These are phyloP conservation scores for Maudiozyma bulderi DNA, from an alignment of 805 yeast species.

Conservation along the genomic window DNA sequence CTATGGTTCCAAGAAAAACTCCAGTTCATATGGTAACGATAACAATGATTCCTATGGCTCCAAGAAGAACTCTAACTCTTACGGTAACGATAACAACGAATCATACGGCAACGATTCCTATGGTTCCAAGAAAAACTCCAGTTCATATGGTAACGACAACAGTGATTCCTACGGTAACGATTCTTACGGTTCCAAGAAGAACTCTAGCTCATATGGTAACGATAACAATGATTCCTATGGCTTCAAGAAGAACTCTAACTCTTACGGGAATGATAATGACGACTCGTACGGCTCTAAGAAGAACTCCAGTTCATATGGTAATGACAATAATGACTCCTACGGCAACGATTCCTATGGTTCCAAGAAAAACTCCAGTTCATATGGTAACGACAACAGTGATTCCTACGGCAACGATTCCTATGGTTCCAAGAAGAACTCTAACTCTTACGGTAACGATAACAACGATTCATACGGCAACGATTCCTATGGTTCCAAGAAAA, in stretches of 20 bases:
- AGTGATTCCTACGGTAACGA: background rate
- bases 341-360: background rate
- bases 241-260: background rate
- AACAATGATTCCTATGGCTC: background rate
- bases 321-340: background rate
- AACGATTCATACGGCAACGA: background rate
- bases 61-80: background rate
- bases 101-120: background rate
- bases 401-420: background rate
- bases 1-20: background rate
- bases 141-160: background rate
- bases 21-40: background rate
- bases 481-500: background rate
- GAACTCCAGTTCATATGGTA: background rate
- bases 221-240: background rate
- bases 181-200: background rate
- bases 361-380: background rate
- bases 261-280: background rate
- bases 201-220: background rate
- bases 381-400: background rate
- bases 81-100: background rate
- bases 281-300: background rate
- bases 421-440: background rate
- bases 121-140: background rate
- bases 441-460: background rate